Evolutionary conservation across 306 rosid genomes (phyloP).

Genomic region (Acacia crassicarpa): DNA sequence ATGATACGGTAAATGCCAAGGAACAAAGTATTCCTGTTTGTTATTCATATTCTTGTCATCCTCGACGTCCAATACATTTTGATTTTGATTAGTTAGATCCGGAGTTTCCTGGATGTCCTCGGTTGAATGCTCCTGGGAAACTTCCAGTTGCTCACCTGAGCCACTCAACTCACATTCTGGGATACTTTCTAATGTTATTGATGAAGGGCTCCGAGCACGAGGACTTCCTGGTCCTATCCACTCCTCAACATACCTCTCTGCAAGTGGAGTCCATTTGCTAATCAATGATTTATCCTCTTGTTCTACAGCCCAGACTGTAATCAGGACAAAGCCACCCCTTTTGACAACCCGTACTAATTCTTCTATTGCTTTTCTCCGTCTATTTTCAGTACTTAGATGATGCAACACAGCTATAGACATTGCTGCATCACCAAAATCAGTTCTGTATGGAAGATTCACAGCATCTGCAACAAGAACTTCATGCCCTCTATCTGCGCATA

Average conservation of each 20-base stretch:
- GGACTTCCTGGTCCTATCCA: slow-evolving; percentile 94
- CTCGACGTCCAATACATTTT: slow-evolving; percentile 23
- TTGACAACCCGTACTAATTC: slow-evolving; percentile 86
- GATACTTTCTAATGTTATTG: slow-evolving; percentile 66
- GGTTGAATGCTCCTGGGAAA: slow-evolving; percentile 34
- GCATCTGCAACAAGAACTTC: slow-evolving; percentile 92
- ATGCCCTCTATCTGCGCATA: slow-evolving; percentile 75
- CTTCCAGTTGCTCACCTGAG: slow-evolving; percentile 36
- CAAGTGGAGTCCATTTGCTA: slow-evolving; percentile 85
- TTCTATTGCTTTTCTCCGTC: slow-evolving; percentile 84
- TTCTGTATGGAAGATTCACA: slow-evolving; percentile 80
- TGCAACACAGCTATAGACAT: slow-evolving; percentile 91
- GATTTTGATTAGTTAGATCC: slow-evolving; percentile 25
- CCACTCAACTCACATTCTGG: slow-evolving; percentile 70
- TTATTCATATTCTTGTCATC: slow-evolving; percentile 41
- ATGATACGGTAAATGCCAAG: slow-evolving; percentile 98
- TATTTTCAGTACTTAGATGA: slow-evolving; percentile 82
- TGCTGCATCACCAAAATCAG: slow-evolving; percentile 89
- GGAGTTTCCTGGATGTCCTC: slow-evolving; percentile 33
- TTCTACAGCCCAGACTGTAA: slow-evolving; percentile 97
- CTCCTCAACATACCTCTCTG: slow-evolving; percentile 73
- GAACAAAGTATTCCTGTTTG: slow-evolving; percentile 90
- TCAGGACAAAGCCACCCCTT: slow-evolving; percentile 85
- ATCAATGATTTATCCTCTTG: slow-evolving; percentile 78
- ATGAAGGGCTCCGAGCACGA: slow-evolving; percentile 48